Evolutionary conservation across 306 rosid species (phyloP), one percentile per base, ranked within the genome.

Genomic region (Citrullus amarus): DNA sequence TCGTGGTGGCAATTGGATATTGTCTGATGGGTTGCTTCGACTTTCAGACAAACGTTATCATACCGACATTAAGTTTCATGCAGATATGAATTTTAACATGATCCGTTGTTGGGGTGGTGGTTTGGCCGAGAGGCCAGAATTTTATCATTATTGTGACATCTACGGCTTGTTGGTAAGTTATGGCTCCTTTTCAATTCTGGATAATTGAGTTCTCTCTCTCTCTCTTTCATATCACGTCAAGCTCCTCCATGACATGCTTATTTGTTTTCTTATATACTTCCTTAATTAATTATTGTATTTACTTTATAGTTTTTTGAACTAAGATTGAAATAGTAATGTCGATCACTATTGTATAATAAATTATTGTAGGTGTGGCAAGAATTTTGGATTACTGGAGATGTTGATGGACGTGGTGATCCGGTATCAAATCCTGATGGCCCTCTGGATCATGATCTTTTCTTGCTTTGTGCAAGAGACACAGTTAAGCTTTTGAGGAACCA

Each of bases 31-130:
- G 78, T 88, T 94, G 68, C 88, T 94, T 66, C 90, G 96, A 53
- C 91, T 94, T 84, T 92, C 97, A 8, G 87, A 87, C 85, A 86
- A 90, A 85, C 95, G 98, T 75, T 94, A 94, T 81, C 82, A 81
- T 58, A 86, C 97, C 50, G 97, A 94, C 81, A 88, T 94, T 80
- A 94, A 92, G 79, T 94, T 94, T 77, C 98, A 94, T 72, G 97
- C 98, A 6, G 96, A 90, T 81, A 90, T 94, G 98, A 94, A 94
- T 87, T 87, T 94, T 74, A 94, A 94, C 88, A 94, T 94, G 98
- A 83, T 94, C 80, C 96, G 98, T 9, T 94, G 98, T 83, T 94
- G 98, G 98, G 97, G 91, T 39, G 98, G 98, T 80, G 98, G 97
- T 79, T 84, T 94, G 87, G 87, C 97, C 14, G 98, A 92, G 84